Conservation (phyloP, 257 asterid species). For the Solanum boliviense region DNA sequence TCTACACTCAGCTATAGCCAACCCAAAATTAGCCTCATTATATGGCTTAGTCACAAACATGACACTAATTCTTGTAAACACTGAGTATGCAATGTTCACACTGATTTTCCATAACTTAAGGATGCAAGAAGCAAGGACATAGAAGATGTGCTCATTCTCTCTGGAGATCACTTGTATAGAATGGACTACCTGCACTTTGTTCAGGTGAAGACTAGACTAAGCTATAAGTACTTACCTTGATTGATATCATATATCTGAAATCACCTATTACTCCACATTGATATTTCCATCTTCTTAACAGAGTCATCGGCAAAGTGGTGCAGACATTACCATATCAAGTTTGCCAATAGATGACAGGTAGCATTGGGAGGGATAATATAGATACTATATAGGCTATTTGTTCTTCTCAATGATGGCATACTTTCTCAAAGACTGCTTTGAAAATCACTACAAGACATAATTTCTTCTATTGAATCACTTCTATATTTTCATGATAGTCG, state of each 20-base stretch:
- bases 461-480: constrained; percentile 1
- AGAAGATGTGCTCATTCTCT: constrained; percentile 89
- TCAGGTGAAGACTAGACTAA: constrained; percentile 35
- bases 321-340: constrained; percentile 78
- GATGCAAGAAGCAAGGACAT: constrained; percentile 92
- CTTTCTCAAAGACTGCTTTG: neutral
- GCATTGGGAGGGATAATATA: neutral
- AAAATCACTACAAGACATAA: neutral
- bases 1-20: neutral
- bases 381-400: neutral
- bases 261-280: neutral
- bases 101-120: constrained; percentile 18
- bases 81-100: neutral
- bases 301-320: constrained; percentile 90
- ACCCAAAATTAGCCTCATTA: neutral
- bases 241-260: neutral
- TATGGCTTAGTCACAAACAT: neutral
- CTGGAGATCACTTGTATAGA: constrained; percentile 96
- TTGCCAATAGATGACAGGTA: constrained; percentile 85
- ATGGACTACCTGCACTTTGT: constrained; percentile 97
- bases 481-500: constrained; percentile 58
- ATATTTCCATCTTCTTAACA: constrained; percentile 20
- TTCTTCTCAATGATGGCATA: neutral
- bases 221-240: neutral
- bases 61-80: neutral